Base-by-base conservation (phyloP, 352 stramenopile genomes). In the Lagenidium sp. region DNA sequence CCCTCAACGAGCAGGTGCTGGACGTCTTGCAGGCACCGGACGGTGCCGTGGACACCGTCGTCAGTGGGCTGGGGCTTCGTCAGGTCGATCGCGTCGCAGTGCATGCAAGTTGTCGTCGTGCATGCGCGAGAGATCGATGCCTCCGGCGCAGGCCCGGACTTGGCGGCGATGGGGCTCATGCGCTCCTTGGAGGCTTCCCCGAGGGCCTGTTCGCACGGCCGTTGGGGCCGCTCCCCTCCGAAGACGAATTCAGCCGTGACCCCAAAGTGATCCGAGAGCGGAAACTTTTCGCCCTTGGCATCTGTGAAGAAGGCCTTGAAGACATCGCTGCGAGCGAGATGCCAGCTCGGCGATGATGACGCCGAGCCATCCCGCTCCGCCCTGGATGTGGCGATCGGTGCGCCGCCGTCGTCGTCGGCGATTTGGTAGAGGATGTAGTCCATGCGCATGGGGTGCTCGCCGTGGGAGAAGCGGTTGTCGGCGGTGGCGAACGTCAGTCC, bases 391-490 rank as follows among this genome's bases (percentile, higher is more conserved):
- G n/a, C n/a, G n/a, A n/a, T n/a, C n/a, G n/a, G n/a, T n/a, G n/a
- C n/a, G 2, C 54, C 31, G 8, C 35, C 41, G 15, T 37, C 24
- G 21, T 45, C 35, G 34, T 50, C 51, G 18, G 47, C 21, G 19
- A 70, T 56, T 55, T 83, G 81, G 67, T 87, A 90, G 40, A 90
- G 60, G 18, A 90, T 57, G 41, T 90, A 90, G 46, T 90, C 78
- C 78, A 90, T 90, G 18, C 78, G 70, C 78, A 90, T 90, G 2
- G 78, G 78, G 51, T 86, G 68, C 10, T 90, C 78, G 1, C 78
- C 74, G 44, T 84, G 65, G 37, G 74, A 87, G 47, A 76, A 90
- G 44, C 84, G 82, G 62, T 90, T 90, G 47, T 90, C 78, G 15
- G 68, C 68, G 1, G 74, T 79, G 4, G 72, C 78, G 38, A 90